Percentiles rank a stretch among this genome's conserved stretches.
Conservation (phyloP, 2,329 filamentous ascomycete species). For the Nemania sp. region DNA sequence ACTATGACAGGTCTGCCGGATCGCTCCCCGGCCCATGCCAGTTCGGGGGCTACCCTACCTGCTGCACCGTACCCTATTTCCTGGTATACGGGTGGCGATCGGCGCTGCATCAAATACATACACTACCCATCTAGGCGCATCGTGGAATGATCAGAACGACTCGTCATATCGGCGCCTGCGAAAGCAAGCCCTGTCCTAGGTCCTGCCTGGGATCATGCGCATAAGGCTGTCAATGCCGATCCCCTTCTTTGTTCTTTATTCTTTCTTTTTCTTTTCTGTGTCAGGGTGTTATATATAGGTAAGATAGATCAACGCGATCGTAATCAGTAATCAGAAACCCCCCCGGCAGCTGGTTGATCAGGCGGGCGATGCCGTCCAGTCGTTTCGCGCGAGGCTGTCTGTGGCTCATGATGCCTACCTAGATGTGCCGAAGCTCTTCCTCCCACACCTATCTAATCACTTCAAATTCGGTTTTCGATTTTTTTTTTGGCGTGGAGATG, state of each 20-base stretch:
- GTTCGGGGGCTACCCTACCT: not conserved
- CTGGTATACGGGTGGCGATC: constrained; percentile 15
- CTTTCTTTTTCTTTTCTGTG: not conserved
- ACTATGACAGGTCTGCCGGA: not conserved
- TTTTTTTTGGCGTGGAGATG: not conserved
- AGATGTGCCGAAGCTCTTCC: not conserved
- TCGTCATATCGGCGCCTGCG: constrained; percentile 22
- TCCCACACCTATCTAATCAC: not conserved
- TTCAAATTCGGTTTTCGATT: not conserved
- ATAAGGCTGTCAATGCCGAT: constrained; percentile 27
- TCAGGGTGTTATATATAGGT: not conserved
- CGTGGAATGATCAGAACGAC: constrained; percentile 13
- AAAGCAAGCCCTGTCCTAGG: not conserved
- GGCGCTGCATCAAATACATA: constrained; percentile 15
- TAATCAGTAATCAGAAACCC: not conserved
- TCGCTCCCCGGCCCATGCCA: constrained; percentile 11
- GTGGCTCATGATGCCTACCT: not conserved
- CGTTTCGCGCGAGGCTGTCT: not conserved
- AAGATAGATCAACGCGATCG: not conserved
- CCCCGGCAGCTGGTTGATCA: not conserved
- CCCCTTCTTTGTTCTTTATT: too few relatives aligned
- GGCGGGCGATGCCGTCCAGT: constrained; percentile 10
- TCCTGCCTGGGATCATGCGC: constrained; percentile 2
- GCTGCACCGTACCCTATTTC: not conserved
- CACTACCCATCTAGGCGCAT: not conserved